phyloP scores from a whole-genome alignment of 106 monocot genomes.

The Agapanthus africanus region DNA sequence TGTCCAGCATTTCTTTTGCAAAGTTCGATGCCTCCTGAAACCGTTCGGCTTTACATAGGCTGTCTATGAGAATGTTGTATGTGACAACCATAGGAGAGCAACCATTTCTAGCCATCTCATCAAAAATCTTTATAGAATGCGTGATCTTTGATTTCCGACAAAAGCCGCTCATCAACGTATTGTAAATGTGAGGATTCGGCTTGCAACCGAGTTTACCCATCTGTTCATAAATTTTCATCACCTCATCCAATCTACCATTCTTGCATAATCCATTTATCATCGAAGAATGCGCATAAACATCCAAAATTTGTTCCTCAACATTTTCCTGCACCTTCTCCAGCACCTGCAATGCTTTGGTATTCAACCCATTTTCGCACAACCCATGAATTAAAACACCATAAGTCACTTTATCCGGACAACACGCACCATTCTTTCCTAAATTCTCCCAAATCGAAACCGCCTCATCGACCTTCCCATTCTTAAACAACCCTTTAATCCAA shows the following conservation, averaged over 20 bases:
- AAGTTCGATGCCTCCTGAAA: slow-evolving; percentile 56
- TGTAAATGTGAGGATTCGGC: slow-evolving; percentile 58
- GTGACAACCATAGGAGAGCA: slow-evolving; percentile 65
- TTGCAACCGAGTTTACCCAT: slow-evolving; percentile 49
- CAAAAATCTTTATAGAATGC: slow-evolving; percentile 26
- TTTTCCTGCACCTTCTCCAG: slow-evolving; percentile 34
- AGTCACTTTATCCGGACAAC: slow-evolving; percentile 38
- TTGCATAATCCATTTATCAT: slow-evolving; percentile 75
- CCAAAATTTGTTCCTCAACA: slow-evolving; percentile 27
- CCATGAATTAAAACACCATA: slow-evolving; percentile 77
- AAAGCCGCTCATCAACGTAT: slow-evolving; percentile 68
- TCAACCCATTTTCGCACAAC: slow-evolving; percentile 55
- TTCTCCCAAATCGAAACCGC: slow-evolving; percentile 47
- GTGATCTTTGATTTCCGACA: slow-evolving; percentile 25
- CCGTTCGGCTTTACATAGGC: slow-evolving; percentile 59
- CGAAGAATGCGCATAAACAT: slow-evolving; percentile 72
- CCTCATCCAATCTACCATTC: slow-evolving; percentile 47
- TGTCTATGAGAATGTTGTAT: slow-evolving; percentile 78
- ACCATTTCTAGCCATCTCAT: slow-evolving; percentile 21
- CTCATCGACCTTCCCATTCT: slow-evolving; percentile 43
- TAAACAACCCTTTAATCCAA: slow-evolving; percentile 65
- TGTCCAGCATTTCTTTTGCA: slow-evolving; percentile 76
- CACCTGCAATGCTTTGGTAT: slow-evolving; percentile 55
- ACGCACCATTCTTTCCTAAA: slow-evolving; percentile 28
- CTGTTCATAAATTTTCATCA: slow-evolving; percentile 35